These are phyloP conservation scores for Psilocybe mexicana DNA, from an alignment of 1,284 basidiomycete genomes.

Conservation along the genomic window DNA sequence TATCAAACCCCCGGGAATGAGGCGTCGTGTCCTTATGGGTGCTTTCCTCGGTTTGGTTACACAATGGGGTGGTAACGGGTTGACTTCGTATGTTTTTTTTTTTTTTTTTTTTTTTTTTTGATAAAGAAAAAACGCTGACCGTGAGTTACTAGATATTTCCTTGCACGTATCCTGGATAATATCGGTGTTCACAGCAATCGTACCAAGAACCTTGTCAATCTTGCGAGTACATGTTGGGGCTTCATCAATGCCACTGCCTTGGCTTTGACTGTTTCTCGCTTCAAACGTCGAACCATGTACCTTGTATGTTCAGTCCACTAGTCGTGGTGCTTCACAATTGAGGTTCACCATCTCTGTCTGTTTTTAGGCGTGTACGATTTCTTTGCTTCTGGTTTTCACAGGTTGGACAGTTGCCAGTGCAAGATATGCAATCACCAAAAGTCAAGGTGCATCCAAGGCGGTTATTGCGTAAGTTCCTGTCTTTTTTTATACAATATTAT, in stretches of 20 bases:
- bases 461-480: slow-evolving; percentile 44
- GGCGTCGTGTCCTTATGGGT: slow-evolving; percentile 45
- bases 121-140: background rate
- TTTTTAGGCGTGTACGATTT: slow-evolving; percentile 43
- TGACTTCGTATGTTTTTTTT: slow-evolving; percentile 45
- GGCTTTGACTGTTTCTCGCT: slow-evolving; percentile 48
- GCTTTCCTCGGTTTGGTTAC: slow-evolving; percentile 48
- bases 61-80: slow-evolving; percentile 57
- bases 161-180: slow-evolving; percentile 46
- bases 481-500: background rate
- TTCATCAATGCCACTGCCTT: slow-evolving; percentile 52
- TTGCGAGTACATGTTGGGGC: slow-evolving; percentile 55
- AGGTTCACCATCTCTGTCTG: background rate
- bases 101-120: background rate
- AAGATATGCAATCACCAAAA: slow-evolving; percentile 41
- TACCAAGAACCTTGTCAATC: slow-evolving; percentile 55
- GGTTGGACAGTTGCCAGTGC: slow-evolving; percentile 56
- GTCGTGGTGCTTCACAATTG: background rate
- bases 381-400: slow-evolving; percentile 50
- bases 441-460: slow-evolving; percentile 46
- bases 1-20: slow-evolving; percentile 49
- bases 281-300: slow-evolving; percentile 51
- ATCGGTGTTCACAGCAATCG: slow-evolving; percentile 48
- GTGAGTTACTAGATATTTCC: slow-evolving; percentile 40
- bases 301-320: slow-evolving; percentile 34